These are phyloP conservation scores for Monosporascus sp. DNA, from an alignment of 2,329 filamentous ascomycete genomes.

Conservation along the genomic window DNA sequence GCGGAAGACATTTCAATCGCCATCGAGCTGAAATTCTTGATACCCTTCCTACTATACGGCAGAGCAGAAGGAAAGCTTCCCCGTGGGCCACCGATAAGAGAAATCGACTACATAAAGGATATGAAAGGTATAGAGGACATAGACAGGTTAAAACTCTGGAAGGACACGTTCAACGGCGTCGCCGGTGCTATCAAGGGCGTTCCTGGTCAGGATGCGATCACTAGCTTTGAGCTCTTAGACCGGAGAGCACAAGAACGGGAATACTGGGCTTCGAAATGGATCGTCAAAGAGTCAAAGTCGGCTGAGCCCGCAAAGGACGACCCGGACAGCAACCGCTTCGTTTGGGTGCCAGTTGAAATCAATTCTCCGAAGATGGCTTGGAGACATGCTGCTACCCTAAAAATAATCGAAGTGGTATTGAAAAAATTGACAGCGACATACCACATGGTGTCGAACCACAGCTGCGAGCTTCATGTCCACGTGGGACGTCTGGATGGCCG, in stretches of 20 bases:
- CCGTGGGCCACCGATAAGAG: not conserved
- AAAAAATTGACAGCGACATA: slow-evolving; percentile 16
- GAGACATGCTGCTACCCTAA: slow-evolving; percentile 12
- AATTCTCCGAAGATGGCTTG: slow-evolving; percentile 30
- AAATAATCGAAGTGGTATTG: slow-evolving; percentile 19
- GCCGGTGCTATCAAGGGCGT: slow-evolving; percentile 16
- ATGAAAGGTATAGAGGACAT: slow-evolving; percentile 1
- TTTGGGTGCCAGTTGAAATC: slow-evolving; percentile 31
- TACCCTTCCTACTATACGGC: slow-evolving; percentile 16
- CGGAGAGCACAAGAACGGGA: slow-evolving; percentile 20
- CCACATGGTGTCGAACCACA: slow-evolving; percentile 28
- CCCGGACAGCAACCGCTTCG: slow-evolving; percentile 16
- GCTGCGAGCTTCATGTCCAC: slow-evolving; percentile 35
- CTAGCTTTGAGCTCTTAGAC: slow-evolving; percentile 19
- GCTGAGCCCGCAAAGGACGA: slow-evolving; percentile 24
- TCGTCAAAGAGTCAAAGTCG: slow-evolving; percentile 37
- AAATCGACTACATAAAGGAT: slow-evolving; percentile 7
- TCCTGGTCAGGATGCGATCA: slow-evolving; percentile 20
- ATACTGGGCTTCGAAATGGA: slow-evolving; percentile 32
- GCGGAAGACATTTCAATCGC: slow-evolving; percentile 23
- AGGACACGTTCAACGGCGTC: slow-evolving; percentile 17
- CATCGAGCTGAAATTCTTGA: slow-evolving; percentile 29
- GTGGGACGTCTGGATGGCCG: slow-evolving; percentile 29
- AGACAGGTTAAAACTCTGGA: slow-evolving; percentile 6
- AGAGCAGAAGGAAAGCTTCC: not conserved